These are phyloP conservation scores for Solanum ossicruentum DNA, from an alignment of 257 asterid species.

Conservation along the genomic window DNA sequence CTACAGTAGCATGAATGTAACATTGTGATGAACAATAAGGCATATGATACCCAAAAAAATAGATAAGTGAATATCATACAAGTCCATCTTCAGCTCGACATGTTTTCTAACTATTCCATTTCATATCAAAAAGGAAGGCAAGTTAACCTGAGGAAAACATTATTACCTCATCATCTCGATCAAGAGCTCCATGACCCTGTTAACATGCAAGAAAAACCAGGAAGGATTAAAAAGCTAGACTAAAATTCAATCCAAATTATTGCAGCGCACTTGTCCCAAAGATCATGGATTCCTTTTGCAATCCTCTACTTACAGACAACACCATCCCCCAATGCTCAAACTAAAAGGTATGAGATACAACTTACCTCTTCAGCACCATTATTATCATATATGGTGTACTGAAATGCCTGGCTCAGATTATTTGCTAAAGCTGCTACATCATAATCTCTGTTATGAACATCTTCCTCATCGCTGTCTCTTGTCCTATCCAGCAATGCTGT, in stretches of 20 bases:
- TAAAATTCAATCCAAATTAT: neutral
- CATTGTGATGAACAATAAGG: neutral
- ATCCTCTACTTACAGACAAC: neutral
- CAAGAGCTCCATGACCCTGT: constrained; percentile 79
- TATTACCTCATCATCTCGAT: constrained; percentile 83
- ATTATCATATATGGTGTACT: constrained; percentile 68
- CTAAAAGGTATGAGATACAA: neutral
- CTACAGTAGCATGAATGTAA: constrained; percentile 15
- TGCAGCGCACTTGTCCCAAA: neutral
- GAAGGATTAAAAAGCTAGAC: neutral
- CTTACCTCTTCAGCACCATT: constrained; percentile 64
- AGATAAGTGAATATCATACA: neutral
- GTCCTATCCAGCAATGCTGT: constrained; percentile 73
- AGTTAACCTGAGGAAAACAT: neutral
- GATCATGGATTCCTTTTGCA: neutral
- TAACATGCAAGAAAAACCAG: constrained; percentile 2
- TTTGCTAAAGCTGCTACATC: constrained; percentile 85
- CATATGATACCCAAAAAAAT: neutral
- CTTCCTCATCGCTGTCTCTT: constrained; percentile 92
- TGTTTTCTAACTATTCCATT: neutral
- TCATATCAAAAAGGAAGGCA: neutral
- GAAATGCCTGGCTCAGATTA: constrained; percentile 83
- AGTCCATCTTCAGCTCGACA: neutral
- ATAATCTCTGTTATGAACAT: constrained; percentile 77
- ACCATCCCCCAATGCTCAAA: neutral